Percentiles rank a stretch among this genome's conserved stretches.
phyloP scores from a whole-genome alignment of 2,329 filamentous ascomycete genomes.

The Macroventuria anomochaeta region DNA sequence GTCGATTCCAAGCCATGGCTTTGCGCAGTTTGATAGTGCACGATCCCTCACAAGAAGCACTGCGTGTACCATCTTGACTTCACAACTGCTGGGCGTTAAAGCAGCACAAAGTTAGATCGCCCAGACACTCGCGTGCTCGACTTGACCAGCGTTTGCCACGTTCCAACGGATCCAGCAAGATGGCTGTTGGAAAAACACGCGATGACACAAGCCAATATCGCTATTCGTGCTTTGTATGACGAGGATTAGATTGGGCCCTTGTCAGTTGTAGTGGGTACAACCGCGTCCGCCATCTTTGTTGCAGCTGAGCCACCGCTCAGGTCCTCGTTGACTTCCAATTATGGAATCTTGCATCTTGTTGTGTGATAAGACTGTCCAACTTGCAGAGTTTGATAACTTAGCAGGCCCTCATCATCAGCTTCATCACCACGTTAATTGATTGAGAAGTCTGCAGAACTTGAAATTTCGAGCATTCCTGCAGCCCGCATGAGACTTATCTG shows the following conservation, averaged over 20 bases:
- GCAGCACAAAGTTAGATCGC: conserved; percentile 15
- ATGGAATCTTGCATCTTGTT: conserved; percentile 13
- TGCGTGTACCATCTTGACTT: conserved; percentile 14
- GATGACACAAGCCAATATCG: conserved; percentile 40
- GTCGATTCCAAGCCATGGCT: not conserved
- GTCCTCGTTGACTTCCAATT: conserved; percentile 13
- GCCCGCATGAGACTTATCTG: conserved; percentile 23
- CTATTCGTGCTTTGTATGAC: conserved; percentile 38
- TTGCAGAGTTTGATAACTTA: conserved; percentile 1
- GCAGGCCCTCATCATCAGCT: not conserved
- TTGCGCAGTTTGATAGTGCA: conserved; percentile 11
- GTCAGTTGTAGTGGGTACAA: conserved; percentile 27
- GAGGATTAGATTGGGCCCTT: conserved; percentile 33
- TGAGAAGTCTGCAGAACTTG: conserved; percentile 13
- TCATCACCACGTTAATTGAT: conserved; percentile 26
- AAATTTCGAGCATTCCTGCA: conserved; percentile 14
- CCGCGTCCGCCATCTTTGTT: conserved; percentile 13
- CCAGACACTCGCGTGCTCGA: conserved; percentile 10
- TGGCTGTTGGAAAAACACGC: conserved; percentile 22
- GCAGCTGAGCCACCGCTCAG: conserved; percentile 18
- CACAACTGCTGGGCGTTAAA: conserved; percentile 13
- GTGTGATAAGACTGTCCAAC: conserved; percentile 10
- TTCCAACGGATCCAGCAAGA: conserved; percentile 17
- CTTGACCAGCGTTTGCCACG: conserved; percentile 32
- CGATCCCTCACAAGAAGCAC: conserved; percentile 21